Evolutionary conservation across 2,329 filamentous ascomycete genomes (phyloP), one percentile per base, ranked within the genome.

Genomic region (Cercospora zeae-maydis): DNA sequence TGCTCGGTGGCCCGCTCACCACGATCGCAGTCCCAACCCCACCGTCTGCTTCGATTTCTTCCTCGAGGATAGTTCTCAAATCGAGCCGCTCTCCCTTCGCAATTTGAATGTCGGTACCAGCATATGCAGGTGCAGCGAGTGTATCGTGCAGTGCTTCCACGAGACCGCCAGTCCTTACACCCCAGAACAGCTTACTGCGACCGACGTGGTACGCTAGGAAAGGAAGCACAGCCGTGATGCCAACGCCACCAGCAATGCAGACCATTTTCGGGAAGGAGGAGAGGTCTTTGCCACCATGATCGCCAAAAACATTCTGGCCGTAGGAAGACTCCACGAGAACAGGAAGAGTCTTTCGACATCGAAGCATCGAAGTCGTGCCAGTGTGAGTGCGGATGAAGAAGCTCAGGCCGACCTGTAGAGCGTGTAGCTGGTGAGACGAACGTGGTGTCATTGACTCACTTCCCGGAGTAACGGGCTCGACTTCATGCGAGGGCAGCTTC

Each of bases 241-340:
- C 81, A 30, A 83, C 79, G 8, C 81, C 81, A 16, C 82, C 81
- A 1, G 72, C 78, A 39, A 83, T 75, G 52, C 79, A 75, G 8
- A 83, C 63, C 1, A 82, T 69, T 10, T 60, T 60, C 2, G 58
- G 58, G 34, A 34, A 60, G 10, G 59, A 30, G 3, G 51, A 57
- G 36, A 57, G 19, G 21, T 39, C 27, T 36, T 9, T 39, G 7
- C 54, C 42, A 14, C 31, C 21, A 21, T 58, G 55, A 13, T 59
- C 51, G 37, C 36, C 16, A 33, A 59, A 39, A 31, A 63, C 21
- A 16, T 30, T 51, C 71, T 19, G 70, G 4, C 55, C 66, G 69
- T 81, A 80, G 0, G 76, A 73, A 5, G 76, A 76, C 36, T 81
- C 79, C 9, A 80, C 62, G 1, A 81, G 72, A 3, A 76, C 59